Percentiles rank a stretch among this genome's conserved stretches.
phyloP scores from a whole-genome alignment of 176 grass and related monocot genomes.

The Oryza rufipogon region DNA sequence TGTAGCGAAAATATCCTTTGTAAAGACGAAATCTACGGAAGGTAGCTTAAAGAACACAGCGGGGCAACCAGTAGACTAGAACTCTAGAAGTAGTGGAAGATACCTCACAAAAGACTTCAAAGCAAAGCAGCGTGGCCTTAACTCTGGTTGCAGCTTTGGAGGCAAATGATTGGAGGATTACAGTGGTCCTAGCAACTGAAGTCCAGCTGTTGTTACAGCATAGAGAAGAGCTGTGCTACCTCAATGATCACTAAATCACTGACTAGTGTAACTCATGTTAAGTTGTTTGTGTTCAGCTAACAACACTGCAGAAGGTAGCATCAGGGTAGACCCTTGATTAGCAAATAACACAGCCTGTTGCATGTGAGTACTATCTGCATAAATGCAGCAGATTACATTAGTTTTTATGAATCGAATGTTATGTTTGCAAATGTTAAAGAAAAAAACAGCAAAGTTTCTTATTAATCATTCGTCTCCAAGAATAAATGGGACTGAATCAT shows the following conservation, averaged over 20 bases:
- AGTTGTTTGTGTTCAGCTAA: conserved; percentile 34
- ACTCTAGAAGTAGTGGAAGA: conserved; percentile 14
- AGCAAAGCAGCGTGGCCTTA: conserved; percentile 35
- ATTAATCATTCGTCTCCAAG: conserved; percentile 1
- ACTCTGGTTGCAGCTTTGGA: conserved; percentile 34
- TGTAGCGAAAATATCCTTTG: conserved; percentile 52
- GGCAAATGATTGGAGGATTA: conserved; percentile 33
- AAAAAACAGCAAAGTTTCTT: conserved; percentile 18
- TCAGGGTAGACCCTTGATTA: conserved; percentile 36
- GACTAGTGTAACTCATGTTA: conserved; percentile 43
- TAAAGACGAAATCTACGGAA: conserved; percentile 46
- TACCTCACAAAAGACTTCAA: conserved; percentile 37
- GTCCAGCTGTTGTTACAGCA: conserved; percentile 23
- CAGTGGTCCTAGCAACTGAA: conserved; percentile 22
- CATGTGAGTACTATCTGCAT: conserved; percentile 13
- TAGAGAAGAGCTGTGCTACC: conserved; percentile 27
- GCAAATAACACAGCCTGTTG: conserved; percentile 30
- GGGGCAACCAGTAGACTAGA: conserved; percentile 28
- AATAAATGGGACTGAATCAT: conserved; percentile 10
- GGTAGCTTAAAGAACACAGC: conserved; percentile 38
- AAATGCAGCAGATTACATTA: conserved; percentile 20
- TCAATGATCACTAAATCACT: conserved; percentile 27
- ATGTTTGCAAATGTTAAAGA: neutral
- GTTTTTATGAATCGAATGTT: conserved; percentile 23
- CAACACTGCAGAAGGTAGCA: conserved; percentile 8